phyloP scores from a whole-genome alignment of 768 basidiomycete genomes.

The Cantharellus cinnabarinus region DNA sequence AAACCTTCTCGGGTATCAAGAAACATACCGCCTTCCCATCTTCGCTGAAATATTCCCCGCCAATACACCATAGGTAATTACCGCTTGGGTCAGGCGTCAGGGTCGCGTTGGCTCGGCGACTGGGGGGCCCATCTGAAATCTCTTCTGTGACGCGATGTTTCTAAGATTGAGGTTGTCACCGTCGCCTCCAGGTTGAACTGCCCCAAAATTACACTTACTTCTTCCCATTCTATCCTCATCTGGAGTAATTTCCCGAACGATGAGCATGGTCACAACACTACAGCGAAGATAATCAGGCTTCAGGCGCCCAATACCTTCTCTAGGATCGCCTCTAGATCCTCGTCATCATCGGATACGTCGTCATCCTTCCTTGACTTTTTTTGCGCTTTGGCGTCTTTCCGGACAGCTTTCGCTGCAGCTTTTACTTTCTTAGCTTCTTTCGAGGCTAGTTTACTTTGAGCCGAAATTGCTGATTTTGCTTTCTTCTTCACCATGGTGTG shows the following conservation, averaged over 20 bases:
- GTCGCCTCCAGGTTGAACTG: neutral
- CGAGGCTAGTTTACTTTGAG: too few species aligned
- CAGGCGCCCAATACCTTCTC: conserved; percentile 33
- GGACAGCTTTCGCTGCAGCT: conserved; percentile 34
- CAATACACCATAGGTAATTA: conserved; percentile 66
- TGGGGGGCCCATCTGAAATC: conserved; percentile 62
- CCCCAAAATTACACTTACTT: conserved; percentile 17
- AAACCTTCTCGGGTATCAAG: neutral
- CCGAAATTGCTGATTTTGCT: too few species aligned
- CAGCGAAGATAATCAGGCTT: neutral
- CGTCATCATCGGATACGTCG: conserved; percentile 34
- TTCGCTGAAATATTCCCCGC: conserved; percentile 74
- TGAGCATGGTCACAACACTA: neutral
- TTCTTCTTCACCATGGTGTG: too few species aligned
- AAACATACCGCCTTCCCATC: conserved; percentile 52
- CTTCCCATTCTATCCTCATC: conserved; percentile 52
- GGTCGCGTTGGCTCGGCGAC: conserved; percentile 65
- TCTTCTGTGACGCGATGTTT: conserved; percentile 66
- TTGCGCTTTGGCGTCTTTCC: conserved; percentile 29
- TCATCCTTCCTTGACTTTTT: conserved; percentile 21
- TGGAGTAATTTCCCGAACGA: conserved; percentile 36
- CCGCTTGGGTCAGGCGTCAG: conserved; percentile 62
- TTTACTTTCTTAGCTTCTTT: conserved; percentile 37
- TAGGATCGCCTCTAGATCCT: conserved; percentile 64
- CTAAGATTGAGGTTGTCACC: neutral